These are phyloP conservation scores for Escallonia rubra DNA, from an alignment of 129 eudicot species.

Conservation along the genomic window DNA sequence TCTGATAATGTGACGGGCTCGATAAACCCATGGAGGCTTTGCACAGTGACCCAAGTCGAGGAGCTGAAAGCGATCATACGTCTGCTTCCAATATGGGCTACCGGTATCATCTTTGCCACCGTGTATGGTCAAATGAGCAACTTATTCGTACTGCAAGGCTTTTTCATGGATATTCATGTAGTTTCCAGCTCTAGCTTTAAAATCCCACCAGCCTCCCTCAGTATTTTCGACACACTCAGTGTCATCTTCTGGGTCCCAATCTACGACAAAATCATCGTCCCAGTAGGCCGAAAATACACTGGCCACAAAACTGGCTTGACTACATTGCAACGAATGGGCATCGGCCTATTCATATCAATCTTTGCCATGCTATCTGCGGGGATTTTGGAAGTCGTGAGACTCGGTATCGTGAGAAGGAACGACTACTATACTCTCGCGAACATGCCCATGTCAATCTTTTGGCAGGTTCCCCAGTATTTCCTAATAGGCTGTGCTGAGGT, in stretches of 20 bases:
- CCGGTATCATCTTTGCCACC: conserved; percentile 47
- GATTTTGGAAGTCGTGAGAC: conserved; percentile 41
- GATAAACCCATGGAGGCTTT: conserved; percentile 61
- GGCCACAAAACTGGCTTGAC: conserved; percentile 58
- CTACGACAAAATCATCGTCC: conserved; percentile 48
- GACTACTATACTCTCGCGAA: conserved; percentile 30
- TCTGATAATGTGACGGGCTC: conserved; percentile 33
- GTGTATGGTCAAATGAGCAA: conserved; percentile 59
- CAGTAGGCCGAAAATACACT: conserved; percentile 36
- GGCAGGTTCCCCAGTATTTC: conserved; percentile 78
- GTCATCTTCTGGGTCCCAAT: conserved; percentile 65
- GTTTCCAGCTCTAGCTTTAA: conserved; percentile 34
- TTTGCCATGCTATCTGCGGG: conserved; percentile 66
- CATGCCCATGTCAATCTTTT: conserved; percentile 55
- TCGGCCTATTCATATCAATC: conserved; percentile 56
- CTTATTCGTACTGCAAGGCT: conserved; percentile 48
- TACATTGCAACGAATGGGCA: conserved; percentile 57
- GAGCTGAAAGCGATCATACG: conserved; percentile 63
- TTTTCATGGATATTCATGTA: conserved; percentile 35
- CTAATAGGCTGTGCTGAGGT: conserved; percentile 71
- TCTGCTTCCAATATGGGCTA: conserved; percentile 68
- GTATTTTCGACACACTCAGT: conserved; percentile 48
- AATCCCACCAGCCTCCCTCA: conserved; percentile 57
- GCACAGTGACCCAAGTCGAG: conserved; percentile 70
- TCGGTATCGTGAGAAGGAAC: conserved; percentile 34